Evolutionary conservation across 192 early-diverging fungal genomes (phyloP), one percentile per base, ranked within the genome.

Genomic region (Entomortierella lignicola): DNA sequence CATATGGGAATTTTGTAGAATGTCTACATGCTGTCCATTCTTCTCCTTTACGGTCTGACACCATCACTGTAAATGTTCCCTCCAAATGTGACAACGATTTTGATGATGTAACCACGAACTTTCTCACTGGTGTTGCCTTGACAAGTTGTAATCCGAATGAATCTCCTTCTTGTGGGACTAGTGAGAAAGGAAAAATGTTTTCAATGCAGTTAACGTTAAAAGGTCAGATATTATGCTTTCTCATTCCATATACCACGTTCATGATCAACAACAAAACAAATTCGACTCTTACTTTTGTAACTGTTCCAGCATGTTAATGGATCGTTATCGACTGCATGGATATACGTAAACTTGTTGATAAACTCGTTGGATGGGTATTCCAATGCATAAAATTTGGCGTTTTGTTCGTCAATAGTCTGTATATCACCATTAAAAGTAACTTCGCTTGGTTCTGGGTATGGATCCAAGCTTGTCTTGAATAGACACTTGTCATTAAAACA

Each of bases 401-500:
- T 85, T 27, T 82, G 80, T 34, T 83, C 83, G 6, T 82, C 73
- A 41, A 83, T 69, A 25, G 73, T 69, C 25, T 80, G 79, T 26
- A 83, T 56, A 54, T 81, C 67, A 0, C 66, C 57, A n/a, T 67
- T 66, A 62, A 84, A 77, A 48, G 77, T 64, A 10, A 89, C 72
- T 15, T 63, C 63, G 25, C 72, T 74, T 29, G 86, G 86, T 41
- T 63, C 44, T 42, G 85, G 86, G 52, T 85, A 85, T 23, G 85
- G 83, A 47, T 82, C 84, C 31, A 87, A 74, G 53, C 71, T 87
- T 21, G 88, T 87, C 32, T 61, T 73, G 26, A 89, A 87, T 43
- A 89, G 66, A 51, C 86, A 87, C 63, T 81, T 83, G 58, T 86
- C 86, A 30, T 87, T 86, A 50, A 63, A 56, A 63, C 86, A 87